phyloP scores from a whole-genome alignment of 805 yeast species.

The Candida sonorensis region DNA sequence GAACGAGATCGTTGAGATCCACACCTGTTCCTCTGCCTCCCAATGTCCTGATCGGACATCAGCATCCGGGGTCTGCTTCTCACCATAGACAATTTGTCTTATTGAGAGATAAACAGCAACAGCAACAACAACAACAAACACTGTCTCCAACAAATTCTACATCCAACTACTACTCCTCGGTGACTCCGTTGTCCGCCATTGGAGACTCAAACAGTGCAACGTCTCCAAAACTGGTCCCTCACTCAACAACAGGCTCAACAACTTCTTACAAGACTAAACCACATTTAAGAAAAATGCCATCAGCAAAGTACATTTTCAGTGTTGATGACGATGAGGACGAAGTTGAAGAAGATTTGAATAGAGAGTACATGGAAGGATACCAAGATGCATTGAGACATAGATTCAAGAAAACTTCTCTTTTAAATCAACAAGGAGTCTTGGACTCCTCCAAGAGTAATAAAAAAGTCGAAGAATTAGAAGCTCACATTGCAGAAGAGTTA shows the following conservation, averaged over 20 bases:
- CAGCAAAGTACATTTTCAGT: conserved; percentile 45
- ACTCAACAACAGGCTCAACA: conserved; percentile 9
- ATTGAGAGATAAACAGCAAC: conserved; percentile 22
- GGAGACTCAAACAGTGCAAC: no score
- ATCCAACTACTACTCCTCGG: no score
- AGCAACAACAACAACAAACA: no score
- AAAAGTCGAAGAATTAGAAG: conserved; percentile 20
- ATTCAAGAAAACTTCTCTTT: conserved; percentile 25
- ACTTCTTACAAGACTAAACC: conserved; percentile 18
- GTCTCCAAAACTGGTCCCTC: conserved; percentile 3
- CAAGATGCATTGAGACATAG: conserved; percentile 57
- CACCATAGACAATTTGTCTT: conserved; percentile 28
- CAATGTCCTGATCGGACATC: conserved; percentile 11
- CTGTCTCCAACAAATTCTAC: not conserved
- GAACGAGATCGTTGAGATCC: conserved; percentile 9
- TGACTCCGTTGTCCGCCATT: no score
- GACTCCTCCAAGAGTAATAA: no score
- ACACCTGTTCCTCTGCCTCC: conserved; percentile 16
- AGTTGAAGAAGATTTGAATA: conserved; percentile 49
- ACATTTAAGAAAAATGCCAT: conserved; percentile 20
- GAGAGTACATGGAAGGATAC: conserved; percentile 65
- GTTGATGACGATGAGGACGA: conserved; percentile 82
- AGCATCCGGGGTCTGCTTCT: conserved; percentile 15
- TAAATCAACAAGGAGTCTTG: conserved; percentile 1
- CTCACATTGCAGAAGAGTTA: conserved; percentile 20